Evolutionary conservation across 2,329 filamentous ascomycete genomes (phyloP), one percentile per base, ranked within the genome.

Genomic region (Epichloe gansuensis): DNA sequence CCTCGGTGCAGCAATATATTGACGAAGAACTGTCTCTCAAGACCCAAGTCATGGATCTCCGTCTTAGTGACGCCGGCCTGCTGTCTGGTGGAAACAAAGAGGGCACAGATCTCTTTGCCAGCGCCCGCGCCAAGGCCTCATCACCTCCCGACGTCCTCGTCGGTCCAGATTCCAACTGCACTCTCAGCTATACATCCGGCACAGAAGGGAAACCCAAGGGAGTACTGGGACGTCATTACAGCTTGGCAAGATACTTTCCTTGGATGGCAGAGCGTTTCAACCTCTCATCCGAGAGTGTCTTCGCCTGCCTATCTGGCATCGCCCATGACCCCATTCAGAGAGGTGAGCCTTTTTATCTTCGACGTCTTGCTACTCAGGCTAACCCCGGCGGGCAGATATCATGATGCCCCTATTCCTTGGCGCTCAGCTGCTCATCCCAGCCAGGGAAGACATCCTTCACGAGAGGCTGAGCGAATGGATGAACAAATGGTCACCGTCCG

Each of bases 251-350:
- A 60, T 97, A 95, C 71, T 94, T 91, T 63, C 81, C 84, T 21
- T 97, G 89, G 90, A 97, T 97, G 91, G 81, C 88, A 0, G 72
- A 93, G 68, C 81, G 74, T 2, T 97, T 97, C 66, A 74, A 81
- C 47, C 74, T 94, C 47, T 83, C 80, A 1, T 75, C 82, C 8
- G 76, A 87, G 42, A 84, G 84, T 64, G 79, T 77, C 56, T 96
- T 95, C 63, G 89, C 89, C 3, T 83, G 90, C 72, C 75, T 96
- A 7, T 85, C 80, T 47, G 90, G 90, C 46, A 95, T 96, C 60
- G 86, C 87, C 3, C 86, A 93, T 64, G 81, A 85, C 58, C 81
- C 81, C 3, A 77, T 84, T 36, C 78, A 83, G 64, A 63, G 78
- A 58, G 75, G 94, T 55, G 49, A 38, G 35, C 40, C n/a, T 13